Conservation (phyloP, 345 rosid genomes). For the Euphorbia lathyris region DNA sequence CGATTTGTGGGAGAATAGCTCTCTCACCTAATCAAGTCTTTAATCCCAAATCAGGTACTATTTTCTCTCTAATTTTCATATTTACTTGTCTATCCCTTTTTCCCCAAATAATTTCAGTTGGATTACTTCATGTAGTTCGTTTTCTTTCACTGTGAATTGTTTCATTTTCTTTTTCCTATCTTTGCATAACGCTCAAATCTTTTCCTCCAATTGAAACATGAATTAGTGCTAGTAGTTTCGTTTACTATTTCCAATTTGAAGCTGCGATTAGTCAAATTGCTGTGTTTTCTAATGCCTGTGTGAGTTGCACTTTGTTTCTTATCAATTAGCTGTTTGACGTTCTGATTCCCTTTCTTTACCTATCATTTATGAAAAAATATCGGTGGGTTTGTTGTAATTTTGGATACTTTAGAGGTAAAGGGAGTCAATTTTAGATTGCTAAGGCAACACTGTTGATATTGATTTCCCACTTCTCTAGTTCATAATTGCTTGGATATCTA, state of each 20-base stretch:
- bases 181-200: too few relatives aligned
- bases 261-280: not conserved
- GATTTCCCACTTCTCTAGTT: not conserved
- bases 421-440: not conserved
- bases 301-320: not conserved
- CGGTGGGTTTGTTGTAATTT: not conserved
- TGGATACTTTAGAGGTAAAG: not conserved
- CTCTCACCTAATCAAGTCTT: slow-evolving; percentile 65
- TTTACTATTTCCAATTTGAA: not conserved
- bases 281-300: not conserved
- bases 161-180: not conserved
- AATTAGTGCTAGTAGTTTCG: not conserved
- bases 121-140: too few relatives aligned
- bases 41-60: slow-evolving; percentile 53
- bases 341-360: not conserved
- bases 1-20: slow-evolving; percentile 69
- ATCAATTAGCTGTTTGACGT: not conserved
- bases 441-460: not conserved
- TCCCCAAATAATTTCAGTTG: too few relatives aligned
- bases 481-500: not conserved
- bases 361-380: not conserved
- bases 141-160: not conserved
- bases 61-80: not conserved
- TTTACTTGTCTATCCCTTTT: not conserved
- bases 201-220: not conserved